Conservation (phyloP, 2,329 filamentous ascomycete genomes). For the Coniochaeta prunicola region DNA sequence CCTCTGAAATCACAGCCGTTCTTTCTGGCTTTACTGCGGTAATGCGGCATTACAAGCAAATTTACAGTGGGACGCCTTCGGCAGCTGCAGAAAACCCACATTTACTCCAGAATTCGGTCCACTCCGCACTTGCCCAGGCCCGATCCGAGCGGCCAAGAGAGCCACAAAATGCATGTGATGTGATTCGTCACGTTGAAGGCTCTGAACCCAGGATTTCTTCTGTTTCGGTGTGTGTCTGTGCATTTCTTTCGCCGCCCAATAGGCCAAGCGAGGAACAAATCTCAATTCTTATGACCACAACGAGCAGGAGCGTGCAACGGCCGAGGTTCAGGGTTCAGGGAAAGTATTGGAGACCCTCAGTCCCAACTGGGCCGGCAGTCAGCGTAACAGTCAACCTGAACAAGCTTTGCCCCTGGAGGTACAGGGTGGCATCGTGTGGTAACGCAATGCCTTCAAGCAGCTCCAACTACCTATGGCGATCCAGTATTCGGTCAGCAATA, state of each 20-base stretch:
- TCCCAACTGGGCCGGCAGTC: not conserved
- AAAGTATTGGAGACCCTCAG: not conserved
- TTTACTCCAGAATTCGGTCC: not conserved
- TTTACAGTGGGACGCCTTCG: not conserved
- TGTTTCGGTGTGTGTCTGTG: constrained; percentile 1
- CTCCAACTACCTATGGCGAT: not conserved
- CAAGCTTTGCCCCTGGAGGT: not conserved
- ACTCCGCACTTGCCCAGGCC: not conserved
- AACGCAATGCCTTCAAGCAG: not conserved
- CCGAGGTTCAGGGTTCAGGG: not conserved
- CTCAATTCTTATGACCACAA: not conserved
- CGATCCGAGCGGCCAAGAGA: constrained; percentile 1
- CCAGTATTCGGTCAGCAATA: not conserved
- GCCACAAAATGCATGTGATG: not conserved
- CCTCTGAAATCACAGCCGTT: not conserved
- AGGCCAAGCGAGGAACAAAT: not conserved
- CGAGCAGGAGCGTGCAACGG: not conserved
- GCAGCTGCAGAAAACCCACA: not conserved
- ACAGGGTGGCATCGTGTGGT: not conserved
- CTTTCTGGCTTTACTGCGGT: not conserved
- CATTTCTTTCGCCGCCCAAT: not conserved
- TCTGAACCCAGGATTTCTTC: not conserved
- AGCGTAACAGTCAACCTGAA: not conserved
- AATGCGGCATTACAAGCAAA: not conserved
- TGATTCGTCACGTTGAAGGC: not conserved